Percentiles rank a stretch among this genome's conserved stretches.
Evolutionary conservation across 768 basidiomycete genomes (phyloP).

Genomic region (Auriscalpium vulgare): DNA sequence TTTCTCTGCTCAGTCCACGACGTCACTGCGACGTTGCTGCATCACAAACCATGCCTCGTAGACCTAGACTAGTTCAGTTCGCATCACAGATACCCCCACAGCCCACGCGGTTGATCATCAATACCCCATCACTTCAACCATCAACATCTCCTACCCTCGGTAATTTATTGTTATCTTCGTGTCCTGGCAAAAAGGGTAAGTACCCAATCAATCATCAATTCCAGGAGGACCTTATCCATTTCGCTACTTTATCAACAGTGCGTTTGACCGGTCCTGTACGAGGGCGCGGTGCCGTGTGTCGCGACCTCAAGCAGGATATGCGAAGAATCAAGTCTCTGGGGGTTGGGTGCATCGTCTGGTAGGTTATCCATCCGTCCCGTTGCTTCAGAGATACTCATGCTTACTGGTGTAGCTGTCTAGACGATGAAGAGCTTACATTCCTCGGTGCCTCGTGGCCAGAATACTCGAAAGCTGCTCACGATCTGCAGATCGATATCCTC

Average conservation of each 20-base stretch:
- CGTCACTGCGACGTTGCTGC: not conserved
- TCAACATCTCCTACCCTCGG: constrained; percentile 38
- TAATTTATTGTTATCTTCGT: constrained; percentile 85
- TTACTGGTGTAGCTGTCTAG: constrained; percentile 54
- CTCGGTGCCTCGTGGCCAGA: constrained; percentile 84
- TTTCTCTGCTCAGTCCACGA: not conserved
- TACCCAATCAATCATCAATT: not conserved
- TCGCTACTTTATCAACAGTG: constrained; percentile 32
- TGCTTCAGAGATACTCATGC: not conserved
- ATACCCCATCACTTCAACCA: not conserved
- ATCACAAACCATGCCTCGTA: not conserved
- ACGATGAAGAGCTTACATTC: constrained; percentile 75
- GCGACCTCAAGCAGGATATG: constrained; percentile 75
- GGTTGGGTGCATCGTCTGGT: constrained; percentile 82
- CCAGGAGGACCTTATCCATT: not conserved
- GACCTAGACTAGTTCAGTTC: constrained; percentile 1
- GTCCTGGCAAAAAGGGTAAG: constrained; percentile 89
- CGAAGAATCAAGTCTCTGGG: constrained; percentile 64
- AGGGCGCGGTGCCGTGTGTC: constrained; percentile 75
- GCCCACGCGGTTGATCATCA: not conserved
- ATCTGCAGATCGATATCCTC: constrained; percentile 70
- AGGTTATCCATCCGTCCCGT: constrained; percentile 14
- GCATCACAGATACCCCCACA: not conserved
- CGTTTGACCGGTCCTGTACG: constrained; percentile 67
- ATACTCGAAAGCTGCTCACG: constrained; percentile 55